Evolutionary conservation across 2,329 filamentous ascomycete species (phyloP).

Genomic region (Hypoxylon sp.): DNA sequence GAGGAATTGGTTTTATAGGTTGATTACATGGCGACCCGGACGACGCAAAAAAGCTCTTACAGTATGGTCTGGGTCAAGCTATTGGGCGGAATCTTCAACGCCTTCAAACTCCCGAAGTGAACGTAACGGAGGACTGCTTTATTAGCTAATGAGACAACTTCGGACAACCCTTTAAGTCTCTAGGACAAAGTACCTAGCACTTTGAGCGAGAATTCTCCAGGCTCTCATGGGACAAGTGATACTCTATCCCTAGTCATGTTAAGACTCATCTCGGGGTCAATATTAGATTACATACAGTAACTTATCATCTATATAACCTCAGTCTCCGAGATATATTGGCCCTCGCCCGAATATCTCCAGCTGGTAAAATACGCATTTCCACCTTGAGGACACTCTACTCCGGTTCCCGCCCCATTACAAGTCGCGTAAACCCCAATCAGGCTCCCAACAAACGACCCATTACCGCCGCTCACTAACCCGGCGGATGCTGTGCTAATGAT

Average conservation of each 20-base stretch:
- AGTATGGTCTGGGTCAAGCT: neutral
- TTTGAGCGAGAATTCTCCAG: neutral
- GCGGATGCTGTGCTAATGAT: conserved; percentile 52
- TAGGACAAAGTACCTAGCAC: neutral
- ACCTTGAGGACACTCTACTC: conserved; percentile 50
- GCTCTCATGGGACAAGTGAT: too few relatives aligned
- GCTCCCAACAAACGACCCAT: conserved; percentile 55
- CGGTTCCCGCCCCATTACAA: conserved; percentile 55
- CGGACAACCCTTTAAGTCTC: neutral
- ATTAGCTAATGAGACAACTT: neutral
- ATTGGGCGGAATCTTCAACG: neutral
- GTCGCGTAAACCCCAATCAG: conserved; percentile 57
- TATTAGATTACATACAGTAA: too few relatives aligned
- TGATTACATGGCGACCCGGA: neutral
- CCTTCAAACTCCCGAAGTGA: neutral
- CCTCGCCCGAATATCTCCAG: conserved; percentile 49
- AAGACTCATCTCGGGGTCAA: too few relatives aligned
- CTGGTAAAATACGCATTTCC: conserved; percentile 52
- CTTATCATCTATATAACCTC: conserved; percentile 34
- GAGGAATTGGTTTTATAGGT: neutral
- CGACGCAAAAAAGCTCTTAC: neutral
- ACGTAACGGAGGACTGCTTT: neutral
- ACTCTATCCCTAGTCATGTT: too few relatives aligned
- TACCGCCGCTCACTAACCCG: conserved; percentile 54
- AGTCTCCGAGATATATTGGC: conserved; percentile 49